Evolutionary conservation across 495 filamentous ascomycete genomes (phyloP).

Genomic region (Aspergillus panamensis): DNA sequence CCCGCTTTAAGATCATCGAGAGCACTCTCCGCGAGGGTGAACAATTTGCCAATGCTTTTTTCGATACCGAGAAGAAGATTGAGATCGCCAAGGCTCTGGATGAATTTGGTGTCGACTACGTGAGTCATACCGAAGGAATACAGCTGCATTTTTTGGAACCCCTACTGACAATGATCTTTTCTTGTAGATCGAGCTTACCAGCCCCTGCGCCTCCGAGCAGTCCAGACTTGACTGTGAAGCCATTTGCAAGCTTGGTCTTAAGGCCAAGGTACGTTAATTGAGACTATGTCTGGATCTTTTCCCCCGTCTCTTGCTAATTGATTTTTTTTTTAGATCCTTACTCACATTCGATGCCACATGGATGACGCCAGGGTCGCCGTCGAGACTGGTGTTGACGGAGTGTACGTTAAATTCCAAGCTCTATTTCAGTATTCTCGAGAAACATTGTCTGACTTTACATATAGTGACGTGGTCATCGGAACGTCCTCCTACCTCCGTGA

Average conservation of each 20-base stretch:
- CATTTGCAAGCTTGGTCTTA: slow-evolving; percentile 90
- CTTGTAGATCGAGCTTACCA: slow-evolving; percentile 71
- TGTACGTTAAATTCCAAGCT: slow-evolving; percentile 40
- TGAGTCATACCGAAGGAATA: slow-evolving; percentile 41
- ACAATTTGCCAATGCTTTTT: slow-evolving; percentile 91
- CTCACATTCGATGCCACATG: slow-evolving; percentile 92
- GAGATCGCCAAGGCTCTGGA: slow-evolving; percentile 72
- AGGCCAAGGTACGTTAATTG: slow-evolving; percentile 56
- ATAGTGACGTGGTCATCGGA: slow-evolving; percentile 87
- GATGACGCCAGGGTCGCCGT: slow-evolving; percentile 86
- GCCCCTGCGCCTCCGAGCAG: slow-evolving; percentile 77
- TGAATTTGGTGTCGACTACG: slow-evolving; percentile 90
- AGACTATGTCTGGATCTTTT: neutral
- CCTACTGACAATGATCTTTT: slow-evolving; percentile 19
- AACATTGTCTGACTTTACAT: slow-evolving; percentile 6
- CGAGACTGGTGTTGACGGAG: slow-evolving; percentile 74
- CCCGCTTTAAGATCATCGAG: slow-evolving; percentile 89
- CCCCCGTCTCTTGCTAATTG: slow-evolving; percentile 17
- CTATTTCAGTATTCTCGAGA: neutral
- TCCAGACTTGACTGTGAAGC: slow-evolving; percentile 75
- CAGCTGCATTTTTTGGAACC: neutral
- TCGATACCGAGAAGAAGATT: slow-evolving; percentile 87
- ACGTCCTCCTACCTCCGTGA: slow-evolving; percentile 88
- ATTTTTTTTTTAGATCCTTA: slow-evolving; percentile 54
- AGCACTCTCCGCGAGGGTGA: slow-evolving; percentile 87